Evolutionary conservation across 495 filamentous ascomycete species (phyloP).

Genomic region (Annulohypoxylon nitens): DNA sequence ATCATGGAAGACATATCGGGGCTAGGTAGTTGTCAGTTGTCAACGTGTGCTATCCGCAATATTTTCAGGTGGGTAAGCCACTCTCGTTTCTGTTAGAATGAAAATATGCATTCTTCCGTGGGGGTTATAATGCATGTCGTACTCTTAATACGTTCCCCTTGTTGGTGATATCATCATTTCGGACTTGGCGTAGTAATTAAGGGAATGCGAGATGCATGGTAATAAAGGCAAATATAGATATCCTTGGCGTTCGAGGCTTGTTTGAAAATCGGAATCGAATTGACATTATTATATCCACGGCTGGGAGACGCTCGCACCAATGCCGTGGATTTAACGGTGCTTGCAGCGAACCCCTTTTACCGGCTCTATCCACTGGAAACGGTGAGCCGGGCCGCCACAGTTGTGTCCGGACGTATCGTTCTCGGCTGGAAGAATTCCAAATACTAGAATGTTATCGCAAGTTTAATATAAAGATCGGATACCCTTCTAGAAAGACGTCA

Average conservation of each 20-base stretch:
- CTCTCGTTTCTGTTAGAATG: neutral
- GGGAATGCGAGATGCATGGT: neutral
- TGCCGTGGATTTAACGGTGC: conserved; percentile 15
- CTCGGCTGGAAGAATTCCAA: conserved; percentile 40
- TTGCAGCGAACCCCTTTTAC: conserved; percentile 1
- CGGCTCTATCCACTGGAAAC: conserved; percentile 19
- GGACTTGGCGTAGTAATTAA: conserved; percentile 15
- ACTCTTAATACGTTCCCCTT: neutral
- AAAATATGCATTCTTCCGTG: neutral
- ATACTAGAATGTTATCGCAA: conserved; percentile 25
- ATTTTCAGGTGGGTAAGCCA: neutral
- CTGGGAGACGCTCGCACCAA: conserved; percentile 23
- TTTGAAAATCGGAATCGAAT: neutral
- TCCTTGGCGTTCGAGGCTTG: neutral
- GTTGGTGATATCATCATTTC: neutral
- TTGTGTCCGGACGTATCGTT: conserved; percentile 22
- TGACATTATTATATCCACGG: conserved; percentile 26
- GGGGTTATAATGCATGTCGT: neutral
- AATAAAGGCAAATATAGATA: conserved; percentile 3
- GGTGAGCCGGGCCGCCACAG: conserved; percentile 31
- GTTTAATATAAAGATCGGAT: conserved; percentile 40
- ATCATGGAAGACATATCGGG: neutral
- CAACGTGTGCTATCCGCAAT: neutral
- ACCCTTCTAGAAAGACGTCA: conserved; percentile 26
- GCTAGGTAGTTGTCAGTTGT: neutral